Evolutionary conservation across 169 alveolate species (phyloP), one percentile per base, ranked within the genome.

Genomic region (Ichthyophthirius multifiliis): DNA sequence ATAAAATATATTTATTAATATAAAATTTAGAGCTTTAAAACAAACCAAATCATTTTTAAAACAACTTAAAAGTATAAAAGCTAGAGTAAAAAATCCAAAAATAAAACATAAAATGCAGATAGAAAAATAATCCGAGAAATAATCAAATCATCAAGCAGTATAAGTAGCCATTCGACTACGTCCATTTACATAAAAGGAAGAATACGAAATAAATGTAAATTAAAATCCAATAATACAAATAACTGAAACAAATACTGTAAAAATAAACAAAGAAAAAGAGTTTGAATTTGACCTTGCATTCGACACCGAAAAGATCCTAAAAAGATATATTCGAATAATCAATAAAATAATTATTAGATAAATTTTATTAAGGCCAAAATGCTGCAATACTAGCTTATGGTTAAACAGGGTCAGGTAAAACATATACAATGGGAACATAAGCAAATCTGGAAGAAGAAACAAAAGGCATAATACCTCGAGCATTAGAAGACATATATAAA

Each of bases 341-440:
- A 45, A 93, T 92, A 13, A 85, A 88, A 63, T 88, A 84, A 32
- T 87, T 92, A 15, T 80, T 92, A 6, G 43, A 45, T 9, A 85
- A 94, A 39, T 88, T 91, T 62, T 94, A 94, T 65, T 89, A 89
- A 86, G 98, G 98, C 27, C 92, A 88, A 81, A 96, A 96, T 82
- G 95, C 95, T n/a, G 94, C 98, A 41, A 93, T 96, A n/a, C 82
- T 94, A 71, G 97, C 97, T 34, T 94, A 94, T 89, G 98, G 98
- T 3, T 92, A 96, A 76, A 96, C 98, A 3, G 97, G 98, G 2
- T 90, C 96, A 20, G 98, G 98, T 13, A 96, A 96, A 77, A 94
- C 98, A 23, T 92, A 82, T 75, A 95, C 98, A 6, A 96, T 96
- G 98, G 92, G 86, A 64, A 91, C 93, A 20, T 76, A 85, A 4